Evolutionary conservation across 2,329 filamentous ascomycete genomes (phyloP), one percentile per base, ranked within the genome.

Genomic region (Scortechinia acanthostroma): DNA sequence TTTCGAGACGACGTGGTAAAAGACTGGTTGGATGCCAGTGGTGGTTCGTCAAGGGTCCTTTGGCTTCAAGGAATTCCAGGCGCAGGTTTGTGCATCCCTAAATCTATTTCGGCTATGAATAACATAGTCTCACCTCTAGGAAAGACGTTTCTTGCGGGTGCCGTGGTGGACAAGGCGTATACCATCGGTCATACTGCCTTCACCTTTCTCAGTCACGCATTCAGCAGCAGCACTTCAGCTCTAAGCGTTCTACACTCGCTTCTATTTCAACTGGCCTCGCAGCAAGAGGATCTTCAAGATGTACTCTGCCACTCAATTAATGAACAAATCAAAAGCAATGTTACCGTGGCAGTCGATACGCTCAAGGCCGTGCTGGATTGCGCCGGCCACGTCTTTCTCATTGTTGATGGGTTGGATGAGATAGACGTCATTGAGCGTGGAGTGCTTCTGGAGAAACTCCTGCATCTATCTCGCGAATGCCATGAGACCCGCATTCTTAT

Each of bases 391-490:
- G 48, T 46, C 4, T 59, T 50, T 42, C 23, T 60, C 15, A 46
- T 58, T 22, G 21, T 61, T 15, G 58, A 61, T 47, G 58, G 59
- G 2, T 25, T 60, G 6, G 58, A 61, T 45, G 58, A 61, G 48
- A 56, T 58, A 3, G 49, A 49, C 3, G 45, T 44, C 22, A 22
- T 45, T 14, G 48, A 54, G 40, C 46, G 53, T n/a, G 21, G 45
- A 13, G 46, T 28, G 22, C 40, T 55, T 13, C 14, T 53, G 6
- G 16, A 37, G 4, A 16, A 46, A 46, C 35, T 55, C 23, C 22
- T 50, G 4, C 42, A 45, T 4, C 22, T 50, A 14, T 44, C 40
- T 10, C 35, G 52, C 21, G 22, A 25, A 15, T 51, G 47, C 33
- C n/a, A 46, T 23, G 44, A 53, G 23, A n/a, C 44, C 10, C 51